phyloP scores from a whole-genome alignment of 257 asterid species.

The Penstemon eatonii region DNA sequence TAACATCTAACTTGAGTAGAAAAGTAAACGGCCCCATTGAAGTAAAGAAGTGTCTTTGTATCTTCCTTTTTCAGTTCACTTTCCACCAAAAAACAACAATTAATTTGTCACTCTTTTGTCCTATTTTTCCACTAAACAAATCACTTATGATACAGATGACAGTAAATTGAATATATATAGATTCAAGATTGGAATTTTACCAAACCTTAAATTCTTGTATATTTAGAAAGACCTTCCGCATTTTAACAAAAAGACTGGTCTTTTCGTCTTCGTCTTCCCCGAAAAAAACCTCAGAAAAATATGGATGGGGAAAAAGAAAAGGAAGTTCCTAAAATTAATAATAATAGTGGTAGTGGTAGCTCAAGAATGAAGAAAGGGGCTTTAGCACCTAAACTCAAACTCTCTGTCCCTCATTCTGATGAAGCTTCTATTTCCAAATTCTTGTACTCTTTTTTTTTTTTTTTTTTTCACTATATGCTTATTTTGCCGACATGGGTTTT shows the following conservation, averaged over 20 bases:
- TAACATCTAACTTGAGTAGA: background rate
- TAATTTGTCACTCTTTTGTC: background rate
- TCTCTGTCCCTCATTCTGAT: constrained; percentile 87
- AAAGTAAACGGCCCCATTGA: constrained; percentile 5
- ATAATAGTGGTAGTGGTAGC: background rate
- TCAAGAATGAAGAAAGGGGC: constrained; percentile 70
- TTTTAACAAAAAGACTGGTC: constrained; percentile 19
- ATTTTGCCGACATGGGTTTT: constrained; percentile 1
- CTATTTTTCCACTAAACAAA: background rate
- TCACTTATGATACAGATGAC: background rate
- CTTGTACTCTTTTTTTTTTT: constrained; percentile 52
- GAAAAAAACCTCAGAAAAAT: constrained; percentile 18
- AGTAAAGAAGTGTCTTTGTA: constrained; percentile 18
- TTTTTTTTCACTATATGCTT: constrained; percentile 2
- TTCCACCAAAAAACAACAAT: background rate
- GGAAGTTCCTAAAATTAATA: constrained; percentile 5
- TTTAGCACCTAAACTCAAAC: constrained; percentile 79
- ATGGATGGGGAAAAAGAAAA: background rate
- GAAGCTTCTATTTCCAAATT: constrained; percentile 74
- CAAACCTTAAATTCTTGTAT: constrained; percentile 29
- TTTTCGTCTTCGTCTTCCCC: constrained; percentile 14
- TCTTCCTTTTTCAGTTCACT: constrained; percentile 1
- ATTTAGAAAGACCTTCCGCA: constrained; percentile 24
- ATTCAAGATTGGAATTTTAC: constrained; percentile 24
- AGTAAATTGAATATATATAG: background rate